A percentile compares a stretch with the other conserved stretches of the same genome.
phyloP scores from a whole-genome alignment of 768 basidiomycete species.

The Mycena alexandri region DNA sequence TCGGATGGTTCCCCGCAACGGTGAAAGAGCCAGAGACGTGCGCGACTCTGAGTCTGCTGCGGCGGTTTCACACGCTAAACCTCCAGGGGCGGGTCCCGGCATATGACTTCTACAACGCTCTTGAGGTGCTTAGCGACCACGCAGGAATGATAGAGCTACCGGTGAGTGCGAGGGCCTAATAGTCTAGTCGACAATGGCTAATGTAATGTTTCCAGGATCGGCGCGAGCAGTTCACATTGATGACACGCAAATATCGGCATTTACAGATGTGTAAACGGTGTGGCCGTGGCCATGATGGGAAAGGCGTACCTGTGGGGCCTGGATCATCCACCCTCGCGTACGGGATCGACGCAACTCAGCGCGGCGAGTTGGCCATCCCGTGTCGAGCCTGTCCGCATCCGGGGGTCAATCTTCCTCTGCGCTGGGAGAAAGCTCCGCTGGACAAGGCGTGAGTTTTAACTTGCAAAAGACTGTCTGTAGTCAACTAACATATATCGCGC shows the following conservation, averaged over 20 bases:
- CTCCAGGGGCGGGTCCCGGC: constrained; percentile 30
- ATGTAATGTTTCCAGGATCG: constrained; percentile 14
- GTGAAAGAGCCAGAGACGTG: constrained; percentile 36
- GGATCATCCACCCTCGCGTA: background rate
- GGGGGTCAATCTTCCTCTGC: constrained; percentile 27
- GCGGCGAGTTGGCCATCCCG: constrained; percentile 19
- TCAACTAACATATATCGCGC: too few relatives aligned
- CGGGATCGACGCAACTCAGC: constrained; percentile 20
- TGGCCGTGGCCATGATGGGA: constrained; percentile 24
- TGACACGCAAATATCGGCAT: constrained; percentile 31
- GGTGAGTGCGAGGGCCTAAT: too few relatives aligned
- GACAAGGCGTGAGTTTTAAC: constrained; percentile 20
- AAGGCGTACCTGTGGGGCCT: background rate
- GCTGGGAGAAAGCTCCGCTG: constrained; percentile 11
- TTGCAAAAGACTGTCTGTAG: too few relatives aligned
- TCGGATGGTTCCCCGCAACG: constrained; percentile 41
- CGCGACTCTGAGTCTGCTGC: constrained; percentile 38
- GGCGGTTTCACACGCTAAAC: constrained; percentile 39
- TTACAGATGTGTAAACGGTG: constrained; percentile 29
- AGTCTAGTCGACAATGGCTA: too few relatives aligned
- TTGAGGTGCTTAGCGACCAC: constrained; percentile 21
- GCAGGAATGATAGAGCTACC: background rate
- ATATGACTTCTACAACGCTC: constrained; percentile 12
- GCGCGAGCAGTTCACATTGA: constrained; percentile 9
- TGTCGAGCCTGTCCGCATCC: constrained; percentile 36